A percentile compares a stretch with the other conserved stretches of the same genome.
These are phyloP conservation scores for Hymenoscyphus repandus DNA, from an alignment of 2,329 filamentous ascomycete genomes.

Conservation along the genomic window DNA sequence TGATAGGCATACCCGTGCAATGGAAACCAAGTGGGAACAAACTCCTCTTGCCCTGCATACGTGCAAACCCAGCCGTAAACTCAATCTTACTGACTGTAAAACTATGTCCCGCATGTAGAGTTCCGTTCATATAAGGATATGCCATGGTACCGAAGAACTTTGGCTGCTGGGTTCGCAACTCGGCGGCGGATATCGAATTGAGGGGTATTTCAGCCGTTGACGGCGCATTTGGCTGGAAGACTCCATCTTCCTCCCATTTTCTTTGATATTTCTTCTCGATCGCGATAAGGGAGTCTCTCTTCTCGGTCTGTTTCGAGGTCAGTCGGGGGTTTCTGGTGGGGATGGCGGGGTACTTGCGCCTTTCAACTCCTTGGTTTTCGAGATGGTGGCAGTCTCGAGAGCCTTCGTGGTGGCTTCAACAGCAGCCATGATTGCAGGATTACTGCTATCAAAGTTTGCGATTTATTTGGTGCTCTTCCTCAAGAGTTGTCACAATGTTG, in stretches of 20 bases:
- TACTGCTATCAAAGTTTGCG: slow-evolving; percentile 6
- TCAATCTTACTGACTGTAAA: slow-evolving; percentile 93
- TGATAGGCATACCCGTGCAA: slow-evolving; percentile 96
- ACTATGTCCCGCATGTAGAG: slow-evolving; percentile 82
- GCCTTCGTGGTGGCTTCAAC: slow-evolving; percentile 35
- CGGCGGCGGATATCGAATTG: slow-evolving; percentile 64
- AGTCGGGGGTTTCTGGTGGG: slow-evolving; percentile 16
- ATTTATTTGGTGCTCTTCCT: neutral
- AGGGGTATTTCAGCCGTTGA: slow-evolving; percentile 71
- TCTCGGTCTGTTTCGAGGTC: slow-evolving; percentile 61
- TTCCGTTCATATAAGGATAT: slow-evolving; percentile 82
- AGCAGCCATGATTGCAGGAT: slow-evolving; percentile 39
- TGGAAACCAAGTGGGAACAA: slow-evolving; percentile 94
- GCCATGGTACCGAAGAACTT: slow-evolving; percentile 87
- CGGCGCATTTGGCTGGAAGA: slow-evolving; percentile 86
- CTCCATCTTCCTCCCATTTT: slow-evolving; percentile 68
- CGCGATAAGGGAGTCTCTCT: slow-evolving; percentile 74
- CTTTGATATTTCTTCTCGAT: slow-evolving; percentile 91
- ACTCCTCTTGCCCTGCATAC: slow-evolving; percentile 84
- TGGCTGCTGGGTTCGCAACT: slow-evolving; percentile 74
- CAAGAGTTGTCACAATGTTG: too few relatives aligned
- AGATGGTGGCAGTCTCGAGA: slow-evolving; percentile 47
- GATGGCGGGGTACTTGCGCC: slow-evolving; percentile 39
- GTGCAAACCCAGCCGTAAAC: slow-evolving; percentile 78
- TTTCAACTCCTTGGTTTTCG: slow-evolving; percentile 57